Evolutionary conservation across 192 early-diverging fungal species (phyloP), one percentile per base, ranked within the genome.

Genomic region (Entomortierella parvispora): DNA sequence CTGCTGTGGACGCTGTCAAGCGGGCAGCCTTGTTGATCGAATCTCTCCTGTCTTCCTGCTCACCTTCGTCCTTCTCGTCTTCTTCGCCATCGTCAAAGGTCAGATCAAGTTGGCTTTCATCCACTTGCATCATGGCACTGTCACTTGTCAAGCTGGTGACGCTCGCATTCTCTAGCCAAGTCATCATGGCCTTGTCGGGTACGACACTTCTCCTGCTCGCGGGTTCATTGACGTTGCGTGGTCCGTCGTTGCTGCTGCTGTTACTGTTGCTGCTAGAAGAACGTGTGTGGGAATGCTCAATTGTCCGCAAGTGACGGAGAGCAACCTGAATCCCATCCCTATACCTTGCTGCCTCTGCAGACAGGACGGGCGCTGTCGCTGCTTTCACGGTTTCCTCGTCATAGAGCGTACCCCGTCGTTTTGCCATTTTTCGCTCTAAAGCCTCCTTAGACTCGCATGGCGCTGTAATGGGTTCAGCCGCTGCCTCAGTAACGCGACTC

Each of bases 81-180:
- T n/a, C 20, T 6, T 4, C 53, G 22, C 22, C 6, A 23, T 43
- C 56, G 40, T 20, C 1, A 43, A 22, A 5, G 15, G 49, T 49
- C 0, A 22, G 43, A 32, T 50, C 29, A 12, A 23, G 3, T 11
- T 20, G 4, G 12, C 8, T 25, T 17, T 47, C 55, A 25, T 48
- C 44, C 14, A 17, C 46, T 10, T 40, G 23, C 31, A 31, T 57
- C 17, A 28, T n/a, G 7, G 14, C 1, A 11, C 61, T 9, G 4
- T 37, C 14, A 5, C 62, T 74, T 4, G 7, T 20, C n/a, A 74
- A 33, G 28, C 63, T 59, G 22, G 33, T 47, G 46, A 46, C 33
- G 26, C 57, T 60, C 0, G 62, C 56, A 25, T 52, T 72, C 2
- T 72, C 62, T 15, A 53, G 17, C 69, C 69, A 64, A 1, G 63